phyloP scores from a whole-genome alignment of 2,329 filamentous ascomycete genomes.

The Pseudogymnoascus sp. region DNA sequence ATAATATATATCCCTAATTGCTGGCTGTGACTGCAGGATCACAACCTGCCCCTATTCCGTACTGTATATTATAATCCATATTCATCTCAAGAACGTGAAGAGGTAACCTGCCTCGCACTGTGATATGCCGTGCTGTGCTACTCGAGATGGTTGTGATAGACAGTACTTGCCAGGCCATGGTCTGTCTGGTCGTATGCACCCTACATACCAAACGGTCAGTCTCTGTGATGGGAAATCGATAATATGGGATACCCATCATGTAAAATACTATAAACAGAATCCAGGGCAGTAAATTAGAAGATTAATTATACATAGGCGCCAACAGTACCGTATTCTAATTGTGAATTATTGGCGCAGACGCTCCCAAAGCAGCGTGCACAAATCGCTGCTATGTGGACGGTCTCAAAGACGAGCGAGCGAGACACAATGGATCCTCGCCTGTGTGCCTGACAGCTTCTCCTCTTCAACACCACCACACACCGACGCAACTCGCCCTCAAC shows the following conservation, averaged over 20 bases:
- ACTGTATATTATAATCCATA: not conserved
- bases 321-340: not conserved
- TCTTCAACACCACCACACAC: slow-evolving; percentile 5
- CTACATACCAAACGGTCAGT: not conserved
- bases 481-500: slow-evolving; percentile 6
- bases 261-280: not conserved
- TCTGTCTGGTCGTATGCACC: not conserved
- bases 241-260: not conserved
- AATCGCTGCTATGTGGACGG: slow-evolving; percentile 5
- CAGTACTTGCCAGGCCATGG: not conserved
- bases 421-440: slow-evolving; percentile 4
- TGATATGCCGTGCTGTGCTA: not conserved
- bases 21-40: not conserved
- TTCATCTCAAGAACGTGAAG: not conserved
- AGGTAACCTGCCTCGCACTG: not conserved
- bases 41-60: not conserved
- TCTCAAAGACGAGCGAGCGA: slow-evolving; percentile 2
- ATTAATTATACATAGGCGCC: not conserved
- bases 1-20: not conserved
- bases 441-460: slow-evolving; percentile 7
- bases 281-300: not conserved
- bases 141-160: not conserved
- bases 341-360: not conserved
- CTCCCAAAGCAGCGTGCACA: slow-evolving; percentile 2
- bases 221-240: not conserved